Conservation (phyloP, 2,329 filamentous ascomycete species). For the Chaetoscypha palmicola region DNA sequence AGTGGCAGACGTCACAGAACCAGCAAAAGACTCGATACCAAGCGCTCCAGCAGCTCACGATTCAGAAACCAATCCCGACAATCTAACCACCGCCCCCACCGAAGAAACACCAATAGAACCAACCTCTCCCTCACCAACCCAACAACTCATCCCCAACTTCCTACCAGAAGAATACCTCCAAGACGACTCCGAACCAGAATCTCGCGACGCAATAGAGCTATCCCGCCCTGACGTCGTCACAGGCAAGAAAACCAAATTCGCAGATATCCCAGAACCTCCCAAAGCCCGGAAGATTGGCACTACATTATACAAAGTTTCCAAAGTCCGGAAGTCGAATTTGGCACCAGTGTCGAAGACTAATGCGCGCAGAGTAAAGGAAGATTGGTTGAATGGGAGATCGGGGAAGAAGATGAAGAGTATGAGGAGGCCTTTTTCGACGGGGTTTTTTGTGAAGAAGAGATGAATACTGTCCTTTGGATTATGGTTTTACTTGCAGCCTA, state of each 20-base stretch:
- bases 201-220: neutral
- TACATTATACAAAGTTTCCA: neutral
- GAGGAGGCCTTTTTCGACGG: neutral
- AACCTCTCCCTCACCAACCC: neutral
- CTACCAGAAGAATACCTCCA: neutral
- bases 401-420: neutral
- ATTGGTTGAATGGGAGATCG: neutral
- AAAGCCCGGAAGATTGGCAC: neutral
- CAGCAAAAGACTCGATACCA: neutral
- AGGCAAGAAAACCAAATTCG: neutral
- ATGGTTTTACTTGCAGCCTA: no score
- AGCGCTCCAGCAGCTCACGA: neutral
- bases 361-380: neutral
- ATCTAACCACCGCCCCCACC: neutral
- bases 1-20: neutral
- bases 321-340: neutral
- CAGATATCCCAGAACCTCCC: neutral
- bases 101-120: neutral
- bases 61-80: neutral
- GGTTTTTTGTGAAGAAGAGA: neutral
- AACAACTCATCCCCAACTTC: neutral
- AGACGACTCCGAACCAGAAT: neutral
- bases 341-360: neutral
- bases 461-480: no score
- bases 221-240: neutral